These are phyloP conservation scores for Elsinoe fawcettii DNA, from an alignment of 2,329 filamentous ascomycete species.

Conservation along the genomic window DNA sequence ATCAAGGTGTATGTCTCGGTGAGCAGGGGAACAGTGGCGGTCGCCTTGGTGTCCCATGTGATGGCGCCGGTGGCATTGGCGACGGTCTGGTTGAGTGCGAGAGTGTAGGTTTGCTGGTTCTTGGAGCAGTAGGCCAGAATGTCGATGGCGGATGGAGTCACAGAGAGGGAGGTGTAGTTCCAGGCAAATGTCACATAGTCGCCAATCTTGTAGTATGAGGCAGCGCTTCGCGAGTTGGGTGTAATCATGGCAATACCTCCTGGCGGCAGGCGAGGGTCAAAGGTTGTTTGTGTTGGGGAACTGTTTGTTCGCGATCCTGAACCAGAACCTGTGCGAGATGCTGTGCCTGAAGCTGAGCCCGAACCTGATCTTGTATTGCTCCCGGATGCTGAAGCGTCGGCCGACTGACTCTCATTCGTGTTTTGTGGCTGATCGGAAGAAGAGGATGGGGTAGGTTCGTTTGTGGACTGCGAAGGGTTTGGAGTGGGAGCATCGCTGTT, in stretches of 20 bases:
- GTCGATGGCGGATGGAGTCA: constrained; percentile 52
- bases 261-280: constrained; percentile 47
- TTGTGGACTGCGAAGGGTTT: constrained; percentile 15
- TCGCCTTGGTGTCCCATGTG: constrained; percentile 53
- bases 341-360: constrained; percentile 17
- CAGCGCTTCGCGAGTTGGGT: constrained; percentile 41
- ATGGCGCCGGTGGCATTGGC: constrained; percentile 41
- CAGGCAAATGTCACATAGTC: constrained; percentile 56
- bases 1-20: constrained; percentile 56
- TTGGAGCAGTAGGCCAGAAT: constrained; percentile 53
- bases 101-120: constrained; percentile 54
- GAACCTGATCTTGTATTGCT: constrained; percentile 19
- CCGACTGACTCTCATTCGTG: constrained; percentile 18
- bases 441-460: not conserved
- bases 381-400: constrained; percentile 15
- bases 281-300: constrained; percentile 26
- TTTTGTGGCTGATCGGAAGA: constrained; percentile 16
- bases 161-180: constrained; percentile 59
- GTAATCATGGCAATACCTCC: constrained; percentile 57
- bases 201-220: constrained; percentile 53
- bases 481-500: constrained; percentile 20
- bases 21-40: constrained; percentile 45
- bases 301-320: constrained; percentile 20
- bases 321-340: constrained; percentile 16
- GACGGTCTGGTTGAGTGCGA: constrained; percentile 49